A percentile compares a stretch with the other conserved stretches of the same genome.
These are phyloP conservation scores for Parmales sp. DNA, from an alignment of 108 stramenopile genomes.

Conservation along the genomic window DNA sequence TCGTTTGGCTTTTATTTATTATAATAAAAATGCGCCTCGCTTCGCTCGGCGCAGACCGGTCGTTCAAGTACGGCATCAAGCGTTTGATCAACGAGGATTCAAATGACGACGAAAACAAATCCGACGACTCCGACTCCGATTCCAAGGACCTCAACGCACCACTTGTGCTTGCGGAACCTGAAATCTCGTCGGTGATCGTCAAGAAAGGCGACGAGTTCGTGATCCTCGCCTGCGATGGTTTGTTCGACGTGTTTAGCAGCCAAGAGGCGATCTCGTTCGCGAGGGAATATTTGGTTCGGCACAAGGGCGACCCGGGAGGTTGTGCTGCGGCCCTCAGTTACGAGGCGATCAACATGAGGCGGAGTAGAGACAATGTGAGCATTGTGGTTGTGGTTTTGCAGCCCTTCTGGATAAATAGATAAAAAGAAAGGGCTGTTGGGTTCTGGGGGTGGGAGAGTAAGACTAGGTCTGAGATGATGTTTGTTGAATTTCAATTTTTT, in stretches of 20 bases:
- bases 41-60: conserved; percentile 48
- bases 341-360: conserved; percentile 77
- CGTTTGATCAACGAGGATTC: conserved; percentile 79
- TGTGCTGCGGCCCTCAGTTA: conserved; percentile 77
- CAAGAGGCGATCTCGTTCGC: conserved; percentile 86
- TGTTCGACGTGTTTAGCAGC: conserved; percentile 92
- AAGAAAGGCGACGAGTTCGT: conserved; percentile 87
- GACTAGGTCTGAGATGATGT: too few relatives aligned
- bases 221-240: conserved; percentile 90
- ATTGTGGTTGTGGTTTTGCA: conserved; percentile 79
- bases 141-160: conserved; percentile 48
- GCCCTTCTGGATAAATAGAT: conserved; percentile 87
- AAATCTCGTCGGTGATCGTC: conserved; percentile 81
- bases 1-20: too few relatives aligned
- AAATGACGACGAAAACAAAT: conserved; percentile 59
- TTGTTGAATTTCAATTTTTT: neutral
- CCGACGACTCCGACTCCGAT: conserved; percentile 60
- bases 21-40: too few relatives aligned
- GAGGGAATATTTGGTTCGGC: conserved; percentile 66
- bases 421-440: too few relatives aligned
- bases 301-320: conserved; percentile 80
- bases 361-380: conserved; percentile 86
- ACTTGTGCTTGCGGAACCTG: conserved; percentile 79
- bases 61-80: conserved; percentile 92
- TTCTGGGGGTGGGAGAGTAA: too few relatives aligned